Percentiles rank a stretch among this genome's conserved stretches.
These are phyloP conservation scores for Phellopilus nigrolimitatus DNA, from an alignment of 1,284 basidiomycete genomes.

Conservation along the genomic window DNA sequence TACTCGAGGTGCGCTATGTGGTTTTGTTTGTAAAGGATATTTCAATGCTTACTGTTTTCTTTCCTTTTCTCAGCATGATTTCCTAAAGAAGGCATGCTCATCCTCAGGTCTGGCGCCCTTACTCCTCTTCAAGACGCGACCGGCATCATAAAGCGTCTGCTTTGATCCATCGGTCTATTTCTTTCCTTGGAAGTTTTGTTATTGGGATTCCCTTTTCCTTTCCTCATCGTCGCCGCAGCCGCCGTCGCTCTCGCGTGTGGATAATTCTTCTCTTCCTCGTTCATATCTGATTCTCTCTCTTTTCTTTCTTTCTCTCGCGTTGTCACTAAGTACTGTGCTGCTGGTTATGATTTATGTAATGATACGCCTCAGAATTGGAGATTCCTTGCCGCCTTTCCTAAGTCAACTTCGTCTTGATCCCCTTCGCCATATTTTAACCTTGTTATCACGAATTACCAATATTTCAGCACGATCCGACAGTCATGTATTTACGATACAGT, in stretches of 20 bases:
- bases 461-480: too few relatives aligned
- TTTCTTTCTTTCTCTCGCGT: conserved; percentile 8
- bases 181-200: neutral
- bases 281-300: neutral
- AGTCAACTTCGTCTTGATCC: neutral
- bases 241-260: too few relatives aligned
- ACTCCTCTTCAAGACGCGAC: conserved; percentile 53
- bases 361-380: conserved; percentile 16
- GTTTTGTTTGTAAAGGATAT: neutral
- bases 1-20: conserved; percentile 68
- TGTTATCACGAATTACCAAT: too few relatives aligned
- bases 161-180: neutral
- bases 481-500: too few relatives aligned
- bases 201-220: neutral
- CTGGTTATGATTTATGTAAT: conserved; percentile 19
- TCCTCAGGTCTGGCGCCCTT: conserved; percentile 79
- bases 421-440: neutral
- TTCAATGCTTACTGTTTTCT: conserved; percentile 14
- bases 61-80: conserved; percentile 67
- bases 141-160: conserved; percentile 8
- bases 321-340: neutral
- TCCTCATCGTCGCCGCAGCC: neutral
- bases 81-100: conserved; percentile 83
- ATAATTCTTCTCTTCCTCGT: neutral
- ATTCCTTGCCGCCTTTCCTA: neutral